phyloP scores from a whole-genome alignment of 2,329 filamentous ascomycete genomes.

The Tetracladium maxilliforme region DNA sequence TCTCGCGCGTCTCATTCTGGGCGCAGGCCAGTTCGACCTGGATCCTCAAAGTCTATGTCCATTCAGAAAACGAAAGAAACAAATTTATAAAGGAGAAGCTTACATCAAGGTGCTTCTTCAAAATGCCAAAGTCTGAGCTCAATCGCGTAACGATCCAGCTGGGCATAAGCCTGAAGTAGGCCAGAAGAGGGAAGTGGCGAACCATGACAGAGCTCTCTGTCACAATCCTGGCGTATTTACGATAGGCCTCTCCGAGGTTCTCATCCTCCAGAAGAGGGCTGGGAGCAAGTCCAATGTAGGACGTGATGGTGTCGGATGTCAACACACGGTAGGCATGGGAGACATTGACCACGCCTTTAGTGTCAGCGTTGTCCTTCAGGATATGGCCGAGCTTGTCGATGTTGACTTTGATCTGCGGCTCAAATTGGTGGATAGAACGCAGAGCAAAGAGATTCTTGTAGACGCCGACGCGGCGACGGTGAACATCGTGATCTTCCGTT shows the following conservation, averaged over 20 bases:
- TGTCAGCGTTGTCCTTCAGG: constrained; percentile 1
- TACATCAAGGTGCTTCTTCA: too few species aligned
- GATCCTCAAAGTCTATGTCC: constrained; percentile 1
- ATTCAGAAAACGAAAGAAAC: constrained; percentile 2
- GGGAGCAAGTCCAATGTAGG: constrained; percentile 2
- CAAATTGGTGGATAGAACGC: too few species aligned
- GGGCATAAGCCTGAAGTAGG: too few species aligned
- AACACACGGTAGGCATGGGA: constrained; percentile 4
- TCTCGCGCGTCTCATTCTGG: constrained; percentile 4
- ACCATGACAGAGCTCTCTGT: too few species aligned
- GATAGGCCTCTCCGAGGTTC: background rate
- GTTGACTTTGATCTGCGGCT: constrained; percentile 3
- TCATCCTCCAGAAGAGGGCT: constrained; percentile 1
- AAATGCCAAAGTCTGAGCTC: too few species aligned
- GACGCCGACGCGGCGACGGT: too few species aligned
- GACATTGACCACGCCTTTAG: constrained; percentile 5
- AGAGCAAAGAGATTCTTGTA: too few species aligned
- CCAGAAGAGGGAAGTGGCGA: too few species aligned
- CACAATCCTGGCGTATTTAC: too few species aligned
- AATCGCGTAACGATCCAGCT: too few species aligned
- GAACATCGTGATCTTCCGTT: too few species aligned
- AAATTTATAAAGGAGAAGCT: constrained; percentile 5
- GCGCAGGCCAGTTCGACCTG: constrained; percentile 3
- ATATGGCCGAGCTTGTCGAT: constrained; percentile 3
- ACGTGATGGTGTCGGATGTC: constrained; percentile 4